phyloP scores from a whole-genome alignment of 139 green algal genomes.

The Zygnema cylindricum region DNA sequence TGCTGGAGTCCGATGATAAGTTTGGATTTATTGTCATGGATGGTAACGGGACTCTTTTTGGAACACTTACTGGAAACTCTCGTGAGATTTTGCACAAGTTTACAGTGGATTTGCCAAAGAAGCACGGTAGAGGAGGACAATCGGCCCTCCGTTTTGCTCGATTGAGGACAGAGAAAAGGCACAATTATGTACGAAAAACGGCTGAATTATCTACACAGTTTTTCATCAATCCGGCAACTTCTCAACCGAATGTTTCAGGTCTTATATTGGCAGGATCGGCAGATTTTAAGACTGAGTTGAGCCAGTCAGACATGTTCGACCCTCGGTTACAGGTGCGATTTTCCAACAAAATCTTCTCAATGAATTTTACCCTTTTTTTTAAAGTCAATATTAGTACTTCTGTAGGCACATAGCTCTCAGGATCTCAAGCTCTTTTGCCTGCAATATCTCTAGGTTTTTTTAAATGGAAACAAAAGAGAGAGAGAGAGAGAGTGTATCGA shows the following conservation, averaged over 20 bases:
- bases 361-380: no score
- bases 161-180: conserved; percentile 96
- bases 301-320: conserved; percentile 96
- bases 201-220: conserved; percentile 86
- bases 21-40: conserved; percentile 99
- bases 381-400: no score
- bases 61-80: conserved; percentile 95
- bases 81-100: conserved; percentile 96
- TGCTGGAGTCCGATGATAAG: conserved; percentile 86
- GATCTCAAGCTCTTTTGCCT: no score
- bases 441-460: no score
- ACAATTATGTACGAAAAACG: conserved; percentile 99
- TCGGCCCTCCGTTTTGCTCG: conserved; percentile 98
- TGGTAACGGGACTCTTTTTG: conserved; percentile 95
- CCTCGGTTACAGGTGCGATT: conserved; percentile 72
- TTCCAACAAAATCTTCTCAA: background rate
- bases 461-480: no score
- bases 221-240: conserved; percentile 80
- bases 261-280: conserved; percentile 93
- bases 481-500: no score
- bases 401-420: no score
- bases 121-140: conserved; percentile 93
- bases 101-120: conserved; percentile 97
- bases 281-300: conserved; percentile 98
- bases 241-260: conserved; percentile 88